A percentile compares a stretch with the other conserved stretches of the same genome.
phyloP scores from a whole-genome alignment of 2,329 filamentous ascomycete species.

The Clarireedia sp. region DNA sequence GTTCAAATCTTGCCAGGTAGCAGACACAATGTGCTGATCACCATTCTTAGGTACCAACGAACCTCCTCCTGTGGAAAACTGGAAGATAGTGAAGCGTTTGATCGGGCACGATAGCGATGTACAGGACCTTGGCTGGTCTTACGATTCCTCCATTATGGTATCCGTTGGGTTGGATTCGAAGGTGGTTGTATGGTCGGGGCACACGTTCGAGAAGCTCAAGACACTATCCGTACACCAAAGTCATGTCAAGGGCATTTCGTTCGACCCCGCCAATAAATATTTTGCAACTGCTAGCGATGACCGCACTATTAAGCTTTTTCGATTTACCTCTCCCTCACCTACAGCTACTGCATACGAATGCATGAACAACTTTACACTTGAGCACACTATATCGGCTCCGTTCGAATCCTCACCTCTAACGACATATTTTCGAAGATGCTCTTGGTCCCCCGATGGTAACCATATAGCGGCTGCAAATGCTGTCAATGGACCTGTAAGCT shows the following conservation, averaged over 20 bases:
- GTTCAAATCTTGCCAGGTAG: conserved; percentile 6
- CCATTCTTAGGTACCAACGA: conserved; percentile 60
- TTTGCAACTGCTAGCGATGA: conserved; percentile 98
- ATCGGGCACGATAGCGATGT: conserved; percentile 98
- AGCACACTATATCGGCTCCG: conserved; percentile 80
- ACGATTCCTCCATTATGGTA: conserved; percentile 89
- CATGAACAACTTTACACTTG: conserved; percentile 91
- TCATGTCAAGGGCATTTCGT: conserved; percentile 97
- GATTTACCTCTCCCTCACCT: conserved; percentile 82
- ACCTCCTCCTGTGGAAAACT: conserved; percentile 89
- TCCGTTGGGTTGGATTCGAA: conserved; percentile 97
- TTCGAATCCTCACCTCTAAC: conserved; percentile 90
- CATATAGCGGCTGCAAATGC: conserved; percentile 96
- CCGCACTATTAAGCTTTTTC: conserved; percentile 91
- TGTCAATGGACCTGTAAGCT: conserved; percentile 94
- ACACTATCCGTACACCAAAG: conserved; percentile 87
- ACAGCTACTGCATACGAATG: conserved; percentile 94
- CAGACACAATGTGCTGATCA: background rate
- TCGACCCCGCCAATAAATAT: conserved; percentile 98
- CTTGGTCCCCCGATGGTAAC: conserved; percentile 95
- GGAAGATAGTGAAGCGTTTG: conserved; percentile 87
- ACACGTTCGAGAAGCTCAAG: conserved; percentile 97
- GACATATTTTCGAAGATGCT: conserved; percentile 92
- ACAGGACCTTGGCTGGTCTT: conserved; percentile 94
- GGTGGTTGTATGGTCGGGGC: conserved; percentile 95